Evolutionary conservation across 805 yeast species (phyloP), one percentile per base, ranked within the genome.

Genomic region (Starmera pachycereana): DNA sequence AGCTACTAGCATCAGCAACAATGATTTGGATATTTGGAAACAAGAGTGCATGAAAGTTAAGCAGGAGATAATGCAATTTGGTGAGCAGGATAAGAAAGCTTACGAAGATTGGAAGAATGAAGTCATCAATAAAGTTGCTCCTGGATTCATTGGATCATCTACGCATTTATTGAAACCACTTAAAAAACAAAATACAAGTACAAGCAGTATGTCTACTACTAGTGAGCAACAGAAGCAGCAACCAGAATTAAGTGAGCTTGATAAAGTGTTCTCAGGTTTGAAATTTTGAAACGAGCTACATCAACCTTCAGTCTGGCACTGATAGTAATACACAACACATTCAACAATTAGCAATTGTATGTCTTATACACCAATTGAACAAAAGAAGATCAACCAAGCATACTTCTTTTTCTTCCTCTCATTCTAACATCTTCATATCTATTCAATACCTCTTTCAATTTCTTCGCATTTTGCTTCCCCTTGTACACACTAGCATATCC

Each of bases 351-450:
- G 4, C 18, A 16, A 4, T 16, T 16, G 18, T 16, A 16, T 3
- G 18, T 16, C 18, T 16, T 4, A 3, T 16, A 16, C 18, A 16
- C 4, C 4, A 19, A 12, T 8, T 10, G 11, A 11, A 16, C 18
- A 16, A 16, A 16, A 16, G 4, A 16, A 4, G 18, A 16, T 4
- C 51, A 80, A 13, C 98, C 98, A 37, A 89, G 63, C 96, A 90
- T 86, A 43, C 95, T 82, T 60, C 98, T 74, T 72, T 92, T 92
- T 49, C 98, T 72, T 2, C 98, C 98, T 56, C 98, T 76, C 65
- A 82, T 59, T 52, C 97, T 68, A 1, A 90, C 97, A 35, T 82
- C 94, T 40, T 79, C 84, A 38, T 92, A 71, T 56, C 89, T 72
- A 40, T 68, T 69, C 43, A 75, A 48, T 0, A 80, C 73, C 46